phyloP scores from a whole-genome alignment of 306 rosid species.

The Fagus sylvatica region DNA sequence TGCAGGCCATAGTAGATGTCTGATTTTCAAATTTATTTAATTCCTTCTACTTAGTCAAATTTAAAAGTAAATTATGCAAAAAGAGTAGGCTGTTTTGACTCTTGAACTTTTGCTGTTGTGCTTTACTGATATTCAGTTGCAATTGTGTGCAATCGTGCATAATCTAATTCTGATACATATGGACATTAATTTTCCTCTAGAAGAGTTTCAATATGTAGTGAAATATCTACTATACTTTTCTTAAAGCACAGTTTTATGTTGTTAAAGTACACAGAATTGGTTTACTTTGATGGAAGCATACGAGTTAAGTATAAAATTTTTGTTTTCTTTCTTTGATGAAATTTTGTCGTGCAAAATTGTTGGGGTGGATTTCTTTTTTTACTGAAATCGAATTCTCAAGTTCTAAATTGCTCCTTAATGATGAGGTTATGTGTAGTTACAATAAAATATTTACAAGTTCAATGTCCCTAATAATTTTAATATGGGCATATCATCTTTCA shows the following conservation, averaged over 20 bases:
- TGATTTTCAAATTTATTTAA: constrained; percentile 7
- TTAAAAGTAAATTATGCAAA: not conserved
- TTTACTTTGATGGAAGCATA: no score
- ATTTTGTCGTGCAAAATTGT: not conserved
- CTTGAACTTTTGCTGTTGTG: not conserved
- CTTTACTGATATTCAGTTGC: not conserved
- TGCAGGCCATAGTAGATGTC: constrained; percentile 6
- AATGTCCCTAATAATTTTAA: not conserved
- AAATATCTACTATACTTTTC: not conserved
- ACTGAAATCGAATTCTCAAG: not conserved
- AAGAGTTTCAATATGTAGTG: not conserved
- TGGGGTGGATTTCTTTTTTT: not conserved
- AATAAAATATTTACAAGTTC: not conserved
- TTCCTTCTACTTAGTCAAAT: not conserved
- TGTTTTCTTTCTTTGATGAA: not conserved
- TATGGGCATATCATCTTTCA: not conserved
- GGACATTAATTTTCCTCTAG: not conserved
- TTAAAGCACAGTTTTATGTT: not conserved
- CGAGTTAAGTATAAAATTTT: not conserved
- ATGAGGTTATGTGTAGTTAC: not conserved
- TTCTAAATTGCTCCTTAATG: not conserved
- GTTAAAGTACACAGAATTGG: not conserved
- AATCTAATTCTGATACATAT: not conserved
- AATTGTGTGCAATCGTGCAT: not conserved
- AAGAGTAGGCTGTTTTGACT: not conserved